Evolutionary conservation across 768 basidiomycete species (phyloP).

Genomic region (Phylloporus scabripes): DNA sequence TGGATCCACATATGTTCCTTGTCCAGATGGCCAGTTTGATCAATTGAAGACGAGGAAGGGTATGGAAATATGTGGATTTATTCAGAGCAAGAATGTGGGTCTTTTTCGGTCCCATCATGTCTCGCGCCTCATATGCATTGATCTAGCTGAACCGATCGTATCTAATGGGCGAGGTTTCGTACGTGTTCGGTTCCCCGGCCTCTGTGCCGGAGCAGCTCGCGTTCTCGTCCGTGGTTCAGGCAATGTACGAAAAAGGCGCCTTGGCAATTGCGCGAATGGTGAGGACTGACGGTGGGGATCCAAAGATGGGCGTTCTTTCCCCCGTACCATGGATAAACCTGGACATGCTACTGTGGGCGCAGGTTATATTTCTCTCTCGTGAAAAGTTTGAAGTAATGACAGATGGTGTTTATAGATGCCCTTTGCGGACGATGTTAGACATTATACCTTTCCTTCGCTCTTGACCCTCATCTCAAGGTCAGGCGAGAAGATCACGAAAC

Average conservation of each 20-base stretch:
- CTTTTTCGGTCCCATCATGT: not conserved
- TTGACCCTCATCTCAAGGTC: constrained; percentile 66
- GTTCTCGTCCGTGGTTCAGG: constrained; percentile 81
- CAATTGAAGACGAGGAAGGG: constrained; percentile 72
- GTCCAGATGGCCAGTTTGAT: constrained; percentile 80
- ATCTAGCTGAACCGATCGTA: constrained; percentile 76
- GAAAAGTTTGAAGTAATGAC: not conserved
- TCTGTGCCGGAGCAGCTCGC: constrained; percentile 72
- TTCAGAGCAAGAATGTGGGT: constrained; percentile 58
- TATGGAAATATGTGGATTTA: constrained; percentile 85
- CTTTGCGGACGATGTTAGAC: constrained; percentile 90
- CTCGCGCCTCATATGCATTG: not conserved
- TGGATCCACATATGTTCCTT: constrained; percentile 81
- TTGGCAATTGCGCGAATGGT: constrained; percentile 86
- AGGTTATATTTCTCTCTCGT: constrained; percentile 41
- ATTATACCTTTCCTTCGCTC: constrained; percentile 81
- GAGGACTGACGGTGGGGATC: constrained; percentile 61
- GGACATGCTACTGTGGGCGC: constrained; percentile 81
- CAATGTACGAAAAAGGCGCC: constrained; percentile 59
- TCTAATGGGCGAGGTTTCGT: constrained; percentile 79
- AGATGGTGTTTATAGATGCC: constrained; percentile 60
- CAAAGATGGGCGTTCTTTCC: constrained; percentile 77
- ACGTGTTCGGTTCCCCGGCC: constrained; percentile 71
- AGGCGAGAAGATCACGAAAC: constrained; percentile 66
- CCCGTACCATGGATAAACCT: constrained; percentile 59